These are phyloP conservation scores for Gomphus bonarii DNA, from an alignment of 1,284 basidiomycete genomes.

Conservation along the genomic window DNA sequence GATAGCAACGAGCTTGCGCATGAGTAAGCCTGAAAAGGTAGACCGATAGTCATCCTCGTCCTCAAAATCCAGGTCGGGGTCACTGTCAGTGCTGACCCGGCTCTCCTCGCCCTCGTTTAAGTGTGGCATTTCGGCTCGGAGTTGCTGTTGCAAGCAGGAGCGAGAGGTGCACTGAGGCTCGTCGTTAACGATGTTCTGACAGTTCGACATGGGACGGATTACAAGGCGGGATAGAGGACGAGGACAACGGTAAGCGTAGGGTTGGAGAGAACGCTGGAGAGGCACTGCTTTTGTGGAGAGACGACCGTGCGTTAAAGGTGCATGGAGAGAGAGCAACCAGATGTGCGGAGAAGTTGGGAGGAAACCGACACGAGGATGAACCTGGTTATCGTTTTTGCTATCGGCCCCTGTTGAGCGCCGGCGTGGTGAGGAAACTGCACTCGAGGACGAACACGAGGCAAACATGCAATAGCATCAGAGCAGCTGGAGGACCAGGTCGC, in stretches of 20 bases:
- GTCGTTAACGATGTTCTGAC: neutral
- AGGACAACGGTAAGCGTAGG: neutral
- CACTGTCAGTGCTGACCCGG: conserved; percentile 10
- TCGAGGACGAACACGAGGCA: conserved; percentile 7
- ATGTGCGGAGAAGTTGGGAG: neutral
- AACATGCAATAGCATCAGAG: neutral
- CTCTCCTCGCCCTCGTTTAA: neutral
- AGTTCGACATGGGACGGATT: neutral
- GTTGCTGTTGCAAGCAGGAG: neutral
- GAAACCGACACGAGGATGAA: neutral
- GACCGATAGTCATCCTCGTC: conserved; percentile 1
- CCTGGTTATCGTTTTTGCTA: neutral
- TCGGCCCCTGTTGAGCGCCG: conserved; percentile 3
- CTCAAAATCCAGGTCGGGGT: conserved; percentile 5
- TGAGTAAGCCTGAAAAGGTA: conserved; percentile 6
- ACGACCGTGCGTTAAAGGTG: conserved; percentile 1
- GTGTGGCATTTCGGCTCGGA: neutral
- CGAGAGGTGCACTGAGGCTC: neutral
- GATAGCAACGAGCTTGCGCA: neutral
- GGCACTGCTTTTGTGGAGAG: neutral
- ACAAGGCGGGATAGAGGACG: neutral
- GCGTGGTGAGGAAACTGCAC: neutral
- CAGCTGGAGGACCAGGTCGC: neutral
- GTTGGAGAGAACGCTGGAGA: neutral
- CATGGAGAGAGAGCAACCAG: neutral